Evolutionary conservation across 805 yeast genomes (phyloP).

Genomic region (Myxozyma kluyveri): DNA sequence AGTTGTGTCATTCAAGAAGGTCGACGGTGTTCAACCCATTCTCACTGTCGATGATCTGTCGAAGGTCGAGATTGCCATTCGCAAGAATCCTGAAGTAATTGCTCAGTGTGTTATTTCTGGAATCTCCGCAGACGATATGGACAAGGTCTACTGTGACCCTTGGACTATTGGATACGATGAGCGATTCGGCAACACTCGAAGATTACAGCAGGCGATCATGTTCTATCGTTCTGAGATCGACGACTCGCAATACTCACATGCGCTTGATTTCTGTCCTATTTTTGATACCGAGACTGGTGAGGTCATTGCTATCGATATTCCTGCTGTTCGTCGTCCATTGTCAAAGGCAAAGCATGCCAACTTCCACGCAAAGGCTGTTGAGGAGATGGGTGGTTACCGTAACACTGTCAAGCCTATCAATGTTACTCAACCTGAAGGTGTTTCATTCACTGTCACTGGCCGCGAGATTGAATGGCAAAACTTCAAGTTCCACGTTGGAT

Average conservation of each 20-base stretch:
- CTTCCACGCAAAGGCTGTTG: conserved; percentile 64
- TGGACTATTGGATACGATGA: conserved; percentile 72
- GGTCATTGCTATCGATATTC: conserved; percentile 73
- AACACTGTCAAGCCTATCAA: conserved; percentile 62
- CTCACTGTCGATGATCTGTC: conserved; percentile 67
- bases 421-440: conserved; percentile 79
- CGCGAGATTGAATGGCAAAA: conserved; percentile 74
- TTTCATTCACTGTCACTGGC: conserved; percentile 68
- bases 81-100: conserved; percentile 68
- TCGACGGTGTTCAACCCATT: conserved; percentile 69
- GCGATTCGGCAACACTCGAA: conserved; percentile 72
- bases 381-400: conserved; percentile 60
- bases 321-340: conserved; percentile 68
- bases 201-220: conserved; percentile 78
- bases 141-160: conserved; percentile 61
- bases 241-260: conserved; percentile 66
- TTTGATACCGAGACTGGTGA: conserved; percentile 68
- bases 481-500: conserved; percentile 74
- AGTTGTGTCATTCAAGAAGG: conserved; percentile 48
- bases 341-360: conserved; percentile 66
- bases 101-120: conserved; percentile 72
- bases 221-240: conserved; percentile 74
- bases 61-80: conserved; percentile 60
- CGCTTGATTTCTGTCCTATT: conserved; percentile 79
- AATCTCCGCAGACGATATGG: conserved; percentile 60